phyloP scores from a whole-genome alignment of 2,329 filamentous ascomycete genomes.

The Alternaria postmessia region DNA sequence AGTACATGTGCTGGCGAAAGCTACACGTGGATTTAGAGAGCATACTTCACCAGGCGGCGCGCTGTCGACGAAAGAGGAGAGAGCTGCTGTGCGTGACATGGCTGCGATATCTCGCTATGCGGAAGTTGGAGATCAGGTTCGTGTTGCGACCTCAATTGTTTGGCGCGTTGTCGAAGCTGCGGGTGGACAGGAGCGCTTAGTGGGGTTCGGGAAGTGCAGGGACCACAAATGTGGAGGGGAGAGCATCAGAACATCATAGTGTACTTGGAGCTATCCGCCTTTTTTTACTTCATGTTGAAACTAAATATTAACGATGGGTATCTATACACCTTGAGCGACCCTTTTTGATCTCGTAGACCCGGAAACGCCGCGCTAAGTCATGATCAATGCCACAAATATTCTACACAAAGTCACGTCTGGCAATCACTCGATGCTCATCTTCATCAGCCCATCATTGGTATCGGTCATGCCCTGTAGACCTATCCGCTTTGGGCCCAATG shows the following conservation, averaged over 20 bases:
- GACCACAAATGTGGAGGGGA: conserved; percentile 12
- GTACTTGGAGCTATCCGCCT: not conserved
- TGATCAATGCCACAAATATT: conserved; percentile 3
- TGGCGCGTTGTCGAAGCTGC: conserved; percentile 21
- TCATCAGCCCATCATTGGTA: conserved; percentile 94
- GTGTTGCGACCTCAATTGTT: conserved; percentile 15
- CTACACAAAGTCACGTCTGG: not conserved
- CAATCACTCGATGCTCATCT: conserved; percentile 88
- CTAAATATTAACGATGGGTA: conserved; percentile 14
- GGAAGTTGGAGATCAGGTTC: conserved; percentile 3
- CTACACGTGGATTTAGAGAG: conserved; percentile 16
- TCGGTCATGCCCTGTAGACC: conserved; percentile 88
- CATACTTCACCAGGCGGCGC: conserved; percentile 94
- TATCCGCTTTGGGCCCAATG: conserved; percentile 57
- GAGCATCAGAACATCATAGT: not conserved
- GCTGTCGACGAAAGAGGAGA: conserved; percentile 85
- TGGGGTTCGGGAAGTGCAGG: conserved; percentile 30
- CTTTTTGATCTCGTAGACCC: not conserved
- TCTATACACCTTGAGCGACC: conserved; percentile 17
- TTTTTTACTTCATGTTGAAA: not conserved
- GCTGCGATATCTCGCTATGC: conserved; percentile 12
- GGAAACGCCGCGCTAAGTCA: conserved; percentile 40
- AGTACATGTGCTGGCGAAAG: conserved; percentile 20
- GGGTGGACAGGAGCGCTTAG: conserved; percentile 33
- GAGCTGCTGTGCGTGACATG: conserved; percentile 51